Evolutionary conservation across 306 rosid species (phyloP), one percentile per base, ranked within the genome.

Genomic region (Pyrus pyrifolia): DNA sequence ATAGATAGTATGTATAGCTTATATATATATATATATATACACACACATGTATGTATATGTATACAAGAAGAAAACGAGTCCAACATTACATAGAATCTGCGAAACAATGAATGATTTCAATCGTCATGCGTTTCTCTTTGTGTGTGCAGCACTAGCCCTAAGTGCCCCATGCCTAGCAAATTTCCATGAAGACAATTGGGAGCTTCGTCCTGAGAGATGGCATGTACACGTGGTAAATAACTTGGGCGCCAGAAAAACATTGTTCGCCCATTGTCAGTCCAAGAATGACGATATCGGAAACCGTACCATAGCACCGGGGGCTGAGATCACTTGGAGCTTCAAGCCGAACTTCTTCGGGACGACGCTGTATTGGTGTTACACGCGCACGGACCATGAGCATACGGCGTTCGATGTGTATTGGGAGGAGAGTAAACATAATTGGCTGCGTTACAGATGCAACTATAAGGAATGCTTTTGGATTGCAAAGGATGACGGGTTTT

Each of bases 361-460:
- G 4, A 82, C 82, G 8, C 76, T 68, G 8, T 82, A 53, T 46
- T 77, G 82, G 81, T 77, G 82, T 42, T 27, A 70, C 29, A 3
- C 60, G 7, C 11, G 42, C 11, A 81, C 10, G 5, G 71, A 38
- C 66, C 18, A 22, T 8, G 19, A 53, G 55, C 27, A 35, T 4
- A 19, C 66, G 0, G 10, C 51, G 1, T 82, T 82, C 8, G 61
- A 67, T 0, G 79, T 53, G 21, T 76, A 76, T 31, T 69, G 77
- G 77, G 17, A 9, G 4, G 78, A 79, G 17, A 12, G 33, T 21
- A 11, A 1, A 3, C 51, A 19, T 15, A 18, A 1, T 4, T 79
- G 77, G 82, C 78, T 79, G 2, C 21, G 19, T 30, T 9, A 25
- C 4, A 52, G 65, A 21, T 79, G 77, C 31, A 14, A 19, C 7